Conservation (phyloP, 345 rosid genomes). For the Boechera divaricarpa region DNA sequence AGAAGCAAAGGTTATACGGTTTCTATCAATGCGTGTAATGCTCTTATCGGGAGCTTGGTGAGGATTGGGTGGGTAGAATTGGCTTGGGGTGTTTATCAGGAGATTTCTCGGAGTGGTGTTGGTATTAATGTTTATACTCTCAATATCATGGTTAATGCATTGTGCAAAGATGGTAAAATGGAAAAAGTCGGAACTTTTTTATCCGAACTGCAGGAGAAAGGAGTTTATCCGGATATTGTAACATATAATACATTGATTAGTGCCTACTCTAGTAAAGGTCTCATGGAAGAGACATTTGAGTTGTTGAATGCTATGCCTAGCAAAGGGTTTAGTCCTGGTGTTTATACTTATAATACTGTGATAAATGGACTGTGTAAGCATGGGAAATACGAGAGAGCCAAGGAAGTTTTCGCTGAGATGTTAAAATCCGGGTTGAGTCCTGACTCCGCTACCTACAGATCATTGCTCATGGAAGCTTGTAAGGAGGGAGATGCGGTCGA, state of each 20-base stretch:
- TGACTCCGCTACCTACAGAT: constrained; percentile 68
- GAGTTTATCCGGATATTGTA: constrained; percentile 65
- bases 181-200: constrained; percentile 54
- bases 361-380: constrained; percentile 70
- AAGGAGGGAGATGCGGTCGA: constrained; percentile 58
- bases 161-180: constrained; percentile 74
- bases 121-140: constrained; percentile 57
- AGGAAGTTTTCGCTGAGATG: constrained; percentile 67
- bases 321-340: constrained; percentile 70
- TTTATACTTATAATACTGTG: constrained; percentile 67
- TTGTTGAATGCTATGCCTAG: constrained; percentile 60
- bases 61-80: constrained; percentile 68
- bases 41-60: constrained; percentile 76
- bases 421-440: constrained; percentile 59
- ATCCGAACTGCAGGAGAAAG: constrained; percentile 58
- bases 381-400: constrained; percentile 61
- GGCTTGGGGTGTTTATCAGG: constrained; percentile 62
- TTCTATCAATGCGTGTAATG: constrained; percentile 67
- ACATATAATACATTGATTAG: constrained; percentile 76
- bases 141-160: constrained; percentile 90
- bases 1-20: constrained; percentile 52
- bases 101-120: constrained; percentile 44
- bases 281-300: constrained; percentile 64
- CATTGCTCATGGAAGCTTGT: constrained; percentile 70
- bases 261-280: constrained; percentile 67